phyloP scores from a whole-genome alignment of 176 grass and related monocot genomes.

The Leersia perrieri region DNA sequence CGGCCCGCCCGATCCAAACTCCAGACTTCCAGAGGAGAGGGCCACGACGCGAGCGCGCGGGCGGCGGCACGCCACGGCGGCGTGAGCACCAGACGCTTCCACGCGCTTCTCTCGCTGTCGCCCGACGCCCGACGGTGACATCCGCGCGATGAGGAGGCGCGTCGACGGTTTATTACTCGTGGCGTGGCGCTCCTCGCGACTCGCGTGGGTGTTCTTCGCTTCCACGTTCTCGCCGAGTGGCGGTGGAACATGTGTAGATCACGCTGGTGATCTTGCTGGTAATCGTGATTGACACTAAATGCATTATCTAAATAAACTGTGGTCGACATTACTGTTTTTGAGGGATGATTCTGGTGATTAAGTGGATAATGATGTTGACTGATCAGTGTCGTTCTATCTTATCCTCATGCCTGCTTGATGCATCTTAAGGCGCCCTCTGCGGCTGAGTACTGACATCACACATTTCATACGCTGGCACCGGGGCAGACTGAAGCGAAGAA shows the following conservation, averaged over 20 bases:
- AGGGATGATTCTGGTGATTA: neutral
- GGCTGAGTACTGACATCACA: no score
- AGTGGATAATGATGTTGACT: neutral
- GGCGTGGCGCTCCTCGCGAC: no score
- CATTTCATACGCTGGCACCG: neutral
- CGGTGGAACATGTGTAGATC: neutral
- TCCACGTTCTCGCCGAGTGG: neutral
- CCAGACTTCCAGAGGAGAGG: neutral
- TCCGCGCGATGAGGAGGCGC: no score
- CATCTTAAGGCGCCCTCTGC: no score
- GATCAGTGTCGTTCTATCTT: neutral
- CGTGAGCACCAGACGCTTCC: neutral
- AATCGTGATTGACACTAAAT: neutral
- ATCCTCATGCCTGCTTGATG: no score
- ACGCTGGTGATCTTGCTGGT: neutral
- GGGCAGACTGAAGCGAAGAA: no score
- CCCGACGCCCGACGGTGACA: neutral
- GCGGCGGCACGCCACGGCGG: neutral
- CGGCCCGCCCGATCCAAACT: no score
- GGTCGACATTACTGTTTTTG: no score
- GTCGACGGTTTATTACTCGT: no score
- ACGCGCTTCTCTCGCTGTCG: neutral
- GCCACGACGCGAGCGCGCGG: neutral
- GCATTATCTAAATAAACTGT: no score
- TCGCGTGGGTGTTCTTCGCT: neutral